Conservation (phyloP, 2,329 filamentous ascomycete species). For the Penicillium sp. region DNA sequence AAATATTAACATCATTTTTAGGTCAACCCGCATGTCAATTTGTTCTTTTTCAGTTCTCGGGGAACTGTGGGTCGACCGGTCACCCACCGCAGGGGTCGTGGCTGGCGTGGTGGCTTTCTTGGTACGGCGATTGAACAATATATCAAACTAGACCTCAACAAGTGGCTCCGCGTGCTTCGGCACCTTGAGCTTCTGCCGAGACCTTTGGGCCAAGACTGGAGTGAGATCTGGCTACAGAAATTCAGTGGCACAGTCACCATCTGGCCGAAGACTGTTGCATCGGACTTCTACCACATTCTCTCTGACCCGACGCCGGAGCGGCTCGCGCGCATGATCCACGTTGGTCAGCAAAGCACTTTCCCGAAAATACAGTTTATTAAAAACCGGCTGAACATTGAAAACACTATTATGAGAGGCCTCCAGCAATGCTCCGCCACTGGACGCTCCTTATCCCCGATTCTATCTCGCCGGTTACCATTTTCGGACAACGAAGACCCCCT, state of each 20-base stretch:
- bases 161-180: slow-evolving; percentile 94
- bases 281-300: slow-evolving; percentile 84
- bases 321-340: slow-evolving; percentile 83
- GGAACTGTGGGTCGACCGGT: slow-evolving; percentile 91
- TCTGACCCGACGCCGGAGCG: slow-evolving; percentile 75
- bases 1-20: slow-evolving; percentile 47
- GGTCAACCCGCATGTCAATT: slow-evolving; percentile 96
- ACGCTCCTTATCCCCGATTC: slow-evolving; percentile 27
- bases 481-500: slow-evolving; percentile 22
- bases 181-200: slow-evolving; percentile 90
- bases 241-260: slow-evolving; percentile 96
- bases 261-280: slow-evolving; percentile 79
- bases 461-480: slow-evolving; percentile 28
- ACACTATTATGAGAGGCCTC: slow-evolving; percentile 61
- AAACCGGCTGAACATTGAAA: slow-evolving; percentile 83
- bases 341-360: slow-evolving; percentile 85
- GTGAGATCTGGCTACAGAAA: slow-evolving; percentile 90
- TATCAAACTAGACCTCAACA: slow-evolving; percentile 92
- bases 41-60: slow-evolving; percentile 97
- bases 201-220: slow-evolving; percentile 93
- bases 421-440: slow-evolving; percentile 30
- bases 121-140: slow-evolving; percentile 92
- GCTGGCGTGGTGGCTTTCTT: slow-evolving; percentile 94
- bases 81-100: slow-evolving; percentile 86
- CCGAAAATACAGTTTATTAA: slow-evolving; percentile 88